Percentiles rank a stretch among this genome's conserved stretches.
Conservation (phyloP, 2,329 filamentous ascomycete genomes). For the Cytospora paraplurivora region DNA sequence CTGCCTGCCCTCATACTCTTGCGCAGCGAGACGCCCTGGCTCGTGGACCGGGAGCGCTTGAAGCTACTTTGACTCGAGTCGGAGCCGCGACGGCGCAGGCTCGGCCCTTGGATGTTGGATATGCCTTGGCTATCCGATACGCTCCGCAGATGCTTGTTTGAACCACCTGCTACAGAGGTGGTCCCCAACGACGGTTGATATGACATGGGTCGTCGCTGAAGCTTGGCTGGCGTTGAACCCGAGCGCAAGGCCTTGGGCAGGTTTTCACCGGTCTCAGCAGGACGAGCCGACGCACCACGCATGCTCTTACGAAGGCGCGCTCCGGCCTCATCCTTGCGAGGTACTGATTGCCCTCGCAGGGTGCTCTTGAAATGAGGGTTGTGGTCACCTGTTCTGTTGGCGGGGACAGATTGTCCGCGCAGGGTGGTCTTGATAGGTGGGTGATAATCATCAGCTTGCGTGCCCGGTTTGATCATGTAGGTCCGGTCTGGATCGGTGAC, state of each 20-base stretch:
- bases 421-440: conserved; percentile 20
- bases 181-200: conserved; percentile 21
- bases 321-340: conserved; percentile 30
- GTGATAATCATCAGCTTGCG: conserved; percentile 30
- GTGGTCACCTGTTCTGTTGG: conserved; percentile 21
- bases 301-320: conserved; percentile 50
- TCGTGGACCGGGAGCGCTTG: conserved; percentile 59
- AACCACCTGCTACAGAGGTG: background rate
- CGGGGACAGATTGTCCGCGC: conserved; percentile 19
- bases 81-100: conserved; percentile 57
- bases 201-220: conserved; percentile 13
- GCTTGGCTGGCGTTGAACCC: conserved; percentile 16
- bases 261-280: conserved; percentile 30
- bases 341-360: conserved; percentile 16
- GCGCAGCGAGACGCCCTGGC: conserved; percentile 63
- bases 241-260: conserved; percentile 42
- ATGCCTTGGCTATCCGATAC: conserved; percentile 15
- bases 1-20: conserved; percentile 67
- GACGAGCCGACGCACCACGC: conserved; percentile 38
- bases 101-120: conserved; percentile 36
- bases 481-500: conserved; percentile 30
- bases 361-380: conserved; percentile 18
- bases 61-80: conserved; percentile 83
- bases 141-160: conserved; percentile 20
- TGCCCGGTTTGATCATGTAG: conserved; percentile 39